phyloP scores from a whole-genome alignment of 2,329 filamentous ascomycete genomes.

The Nigrospora sphaerica region DNA sequence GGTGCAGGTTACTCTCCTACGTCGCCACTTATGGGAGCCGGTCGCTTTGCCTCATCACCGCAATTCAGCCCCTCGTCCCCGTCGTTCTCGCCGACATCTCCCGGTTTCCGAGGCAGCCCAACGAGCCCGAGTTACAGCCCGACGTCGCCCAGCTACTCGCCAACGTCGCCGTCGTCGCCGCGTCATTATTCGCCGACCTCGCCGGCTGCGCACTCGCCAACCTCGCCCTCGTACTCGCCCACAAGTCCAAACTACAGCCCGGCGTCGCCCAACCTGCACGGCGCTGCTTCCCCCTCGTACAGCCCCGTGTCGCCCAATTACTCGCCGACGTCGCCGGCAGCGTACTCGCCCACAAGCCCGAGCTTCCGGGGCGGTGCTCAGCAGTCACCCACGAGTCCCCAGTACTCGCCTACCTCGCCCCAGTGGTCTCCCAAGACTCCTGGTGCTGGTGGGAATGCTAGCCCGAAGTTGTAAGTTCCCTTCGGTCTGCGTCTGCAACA shows the following conservation, averaged over 20 bases:
- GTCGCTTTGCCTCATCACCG: slow-evolving; percentile 50
- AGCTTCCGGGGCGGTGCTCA: slow-evolving; percentile 47
- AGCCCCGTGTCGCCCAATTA: slow-evolving; percentile 69
- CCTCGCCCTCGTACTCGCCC: slow-evolving; percentile 66
- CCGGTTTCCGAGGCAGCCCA: slow-evolving; percentile 43
- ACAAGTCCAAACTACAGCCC: slow-evolving; percentile 67
- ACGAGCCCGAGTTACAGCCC: slow-evolving; percentile 57
- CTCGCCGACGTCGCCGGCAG: slow-evolving; percentile 65
- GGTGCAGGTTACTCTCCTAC: slow-evolving; percentile 71
- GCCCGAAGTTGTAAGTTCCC: slow-evolving; percentile 32
- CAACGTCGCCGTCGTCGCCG: slow-evolving; percentile 50
- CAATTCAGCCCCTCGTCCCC: slow-evolving; percentile 58
- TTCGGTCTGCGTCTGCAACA: background rate
- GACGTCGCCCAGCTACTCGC: slow-evolving; percentile 59
- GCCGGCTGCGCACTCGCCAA: slow-evolving; percentile 68
- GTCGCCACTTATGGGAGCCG: slow-evolving; percentile 58
- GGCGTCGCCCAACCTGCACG: slow-evolving; percentile 52
- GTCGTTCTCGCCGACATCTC: slow-evolving; percentile 50
- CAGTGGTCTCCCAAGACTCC: slow-evolving; percentile 37
- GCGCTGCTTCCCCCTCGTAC: slow-evolving; percentile 52
- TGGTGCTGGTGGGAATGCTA: slow-evolving; percentile 29
- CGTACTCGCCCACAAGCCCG: slow-evolving; percentile 58
- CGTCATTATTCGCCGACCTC: slow-evolving; percentile 63
- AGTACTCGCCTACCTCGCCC: slow-evolving; percentile 62
- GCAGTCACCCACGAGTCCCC: slow-evolving; percentile 60